phyloP scores from a whole-genome alignment of 108 stramenopile genomes.

The Nitzschia putrida region DNA sequence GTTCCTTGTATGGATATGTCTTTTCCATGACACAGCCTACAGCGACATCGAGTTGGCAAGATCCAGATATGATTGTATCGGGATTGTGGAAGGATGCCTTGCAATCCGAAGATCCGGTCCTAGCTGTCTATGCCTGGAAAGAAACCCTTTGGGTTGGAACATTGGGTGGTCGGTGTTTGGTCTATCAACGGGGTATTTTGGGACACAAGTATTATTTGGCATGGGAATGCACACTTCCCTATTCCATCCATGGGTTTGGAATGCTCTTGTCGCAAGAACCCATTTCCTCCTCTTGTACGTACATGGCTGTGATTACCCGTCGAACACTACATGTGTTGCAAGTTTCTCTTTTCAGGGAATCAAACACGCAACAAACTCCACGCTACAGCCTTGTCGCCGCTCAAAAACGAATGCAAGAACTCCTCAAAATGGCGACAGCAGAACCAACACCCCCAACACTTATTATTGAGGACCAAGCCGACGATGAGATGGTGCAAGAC shows the following conservation, averaged over 20 bases:
- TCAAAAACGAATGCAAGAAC: too few relatives aligned
- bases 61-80: conserved; percentile 47
- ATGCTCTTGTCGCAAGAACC: not conserved
- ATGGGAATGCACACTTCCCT: conserved; percentile 48
- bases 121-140: conserved; percentile 38
- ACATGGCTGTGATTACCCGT: too few relatives aligned
- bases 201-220: conserved; percentile 13
- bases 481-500: too few relatives aligned
- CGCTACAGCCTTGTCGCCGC: too few relatives aligned
- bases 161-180: conserved; percentile 28
- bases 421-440: too few relatives aligned
- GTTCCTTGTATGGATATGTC: conserved; percentile 60
- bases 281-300: too few relatives aligned
- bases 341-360: too few relatives aligned
- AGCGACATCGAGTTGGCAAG: conserved; percentile 26
- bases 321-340: too few relatives aligned
- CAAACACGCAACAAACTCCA: too few relatives aligned
- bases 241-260: conserved; percentile 45
- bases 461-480: too few relatives aligned
- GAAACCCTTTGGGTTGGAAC: conserved; percentile 42
- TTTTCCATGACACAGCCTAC: conserved; percentile 21
- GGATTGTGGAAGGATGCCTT: conserved; percentile 32
- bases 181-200: conserved; percentile 20
- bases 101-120: conserved; percentile 46
- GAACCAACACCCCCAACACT: too few relatives aligned